These are phyloP conservation scores for Canavalia gladiata DNA, from an alignment of 306 rosid species.

Conservation along the genomic window DNA sequence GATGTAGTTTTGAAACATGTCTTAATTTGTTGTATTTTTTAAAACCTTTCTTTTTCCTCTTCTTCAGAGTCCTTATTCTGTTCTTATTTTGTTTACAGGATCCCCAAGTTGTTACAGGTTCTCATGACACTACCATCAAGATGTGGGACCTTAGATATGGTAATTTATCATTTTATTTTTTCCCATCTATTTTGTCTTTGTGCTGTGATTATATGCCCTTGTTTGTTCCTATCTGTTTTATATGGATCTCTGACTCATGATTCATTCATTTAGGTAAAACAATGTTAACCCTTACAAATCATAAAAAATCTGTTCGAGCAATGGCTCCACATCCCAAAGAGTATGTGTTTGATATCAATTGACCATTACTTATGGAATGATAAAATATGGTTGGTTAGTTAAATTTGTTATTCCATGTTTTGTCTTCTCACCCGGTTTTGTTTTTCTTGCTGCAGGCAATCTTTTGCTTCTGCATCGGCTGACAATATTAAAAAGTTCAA, in stretches of 20 bases:
- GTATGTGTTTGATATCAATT: conserved; percentile 58
- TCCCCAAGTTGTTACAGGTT: conserved; percentile 99
- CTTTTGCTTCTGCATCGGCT: conserved; percentile 99
- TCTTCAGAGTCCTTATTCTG: conserved; percentile 10
- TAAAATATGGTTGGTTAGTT: conserved; percentile 36
- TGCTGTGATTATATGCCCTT: background rate
- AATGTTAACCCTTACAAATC: conserved; percentile 92
- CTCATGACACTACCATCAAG: conserved; percentile 94
- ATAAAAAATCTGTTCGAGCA: conserved; percentile 96
- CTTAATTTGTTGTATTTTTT: conserved; percentile 31
- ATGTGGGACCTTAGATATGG: conserved; percentile 99
- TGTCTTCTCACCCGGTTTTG: conserved; percentile 28
- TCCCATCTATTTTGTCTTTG: background rate
- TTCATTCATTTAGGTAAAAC: conserved; percentile 75
- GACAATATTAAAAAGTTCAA: conserved; percentile 95
- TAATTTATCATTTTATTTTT: conserved; percentile 50
- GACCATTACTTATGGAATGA: conserved; percentile 34
- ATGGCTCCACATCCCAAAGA: conserved; percentile 97
- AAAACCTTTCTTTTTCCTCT: background rate
- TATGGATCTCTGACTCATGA: conserved; percentile 41
- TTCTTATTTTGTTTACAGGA: conserved; percentile 63
- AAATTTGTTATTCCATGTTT: conserved; percentile 12
- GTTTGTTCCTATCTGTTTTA: conserved; percentile 1
- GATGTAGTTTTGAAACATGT: conserved; percentile 23
- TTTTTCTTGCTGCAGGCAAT: conserved; percentile 63